phyloP scores from a whole-genome alignment of 805 yeast species.

The Ogataea kodamae region DNA sequence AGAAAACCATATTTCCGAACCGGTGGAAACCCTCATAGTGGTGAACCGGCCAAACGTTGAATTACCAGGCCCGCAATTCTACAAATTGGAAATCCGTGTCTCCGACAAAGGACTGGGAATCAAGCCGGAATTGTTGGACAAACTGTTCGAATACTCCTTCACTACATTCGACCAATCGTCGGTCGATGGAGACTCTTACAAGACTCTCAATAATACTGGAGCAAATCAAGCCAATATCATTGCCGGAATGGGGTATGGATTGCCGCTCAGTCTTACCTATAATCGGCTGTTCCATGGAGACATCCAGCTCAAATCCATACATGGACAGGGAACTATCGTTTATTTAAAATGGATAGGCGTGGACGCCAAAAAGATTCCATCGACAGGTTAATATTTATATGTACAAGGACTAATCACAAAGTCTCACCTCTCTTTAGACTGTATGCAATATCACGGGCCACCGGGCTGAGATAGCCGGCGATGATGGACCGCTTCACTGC shows the following conservation, averaged over 20 bases:
- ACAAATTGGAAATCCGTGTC: conserved; percentile 60
- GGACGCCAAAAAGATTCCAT: conserved; percentile 23
- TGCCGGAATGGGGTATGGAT: conserved; percentile 96
- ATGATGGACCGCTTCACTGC: conserved; percentile 80
- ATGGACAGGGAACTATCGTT: conserved; percentile 79
- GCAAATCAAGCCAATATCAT: conserved; percentile 50
- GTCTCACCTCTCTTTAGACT: conserved; percentile 31
- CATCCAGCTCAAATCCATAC: conserved; percentile 63
- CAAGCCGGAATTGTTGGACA: conserved; percentile 56
- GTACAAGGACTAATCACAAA: conserved; percentile 15
- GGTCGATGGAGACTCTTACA: conserved; percentile 49
- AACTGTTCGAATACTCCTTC: conserved; percentile 83
- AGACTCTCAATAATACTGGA: conserved; percentile 63
- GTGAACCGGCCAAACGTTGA: conserved; percentile 28
- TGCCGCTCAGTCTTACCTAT: conserved; percentile 78
- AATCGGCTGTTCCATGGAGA: conserved; percentile 71
- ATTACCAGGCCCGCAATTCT: conserved; percentile 23
- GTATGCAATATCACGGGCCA: conserved; percentile 57
- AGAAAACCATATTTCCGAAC: conserved; percentile 52
- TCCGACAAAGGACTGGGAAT: conserved; percentile 92
- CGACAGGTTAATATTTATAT: conserved; percentile 6
- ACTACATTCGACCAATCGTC: conserved; percentile 59
- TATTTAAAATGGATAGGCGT: conserved; percentile 49
- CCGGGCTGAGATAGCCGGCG: conserved; percentile 72
- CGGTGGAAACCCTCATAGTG: conserved; percentile 48